These are phyloP conservation scores for Hypoxylon fragiforme DNA, from an alignment of 495 filamentous ascomycete species.

Conservation along the genomic window DNA sequence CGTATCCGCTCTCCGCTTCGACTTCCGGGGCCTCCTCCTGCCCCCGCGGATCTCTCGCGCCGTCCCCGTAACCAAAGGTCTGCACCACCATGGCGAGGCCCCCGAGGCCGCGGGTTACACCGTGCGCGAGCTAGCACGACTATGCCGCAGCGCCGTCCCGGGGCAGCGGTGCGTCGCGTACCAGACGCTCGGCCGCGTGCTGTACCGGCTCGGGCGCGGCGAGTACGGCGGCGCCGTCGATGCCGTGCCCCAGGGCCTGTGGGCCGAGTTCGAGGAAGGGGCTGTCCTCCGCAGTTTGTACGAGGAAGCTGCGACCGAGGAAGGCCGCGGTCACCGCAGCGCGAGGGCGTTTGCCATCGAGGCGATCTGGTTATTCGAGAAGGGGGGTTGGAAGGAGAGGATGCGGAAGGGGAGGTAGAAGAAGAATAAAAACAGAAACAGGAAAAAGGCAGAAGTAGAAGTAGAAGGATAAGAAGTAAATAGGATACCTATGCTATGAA, in stretches of 20 bases:
- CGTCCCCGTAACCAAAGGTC: slow-evolving; percentile 72
- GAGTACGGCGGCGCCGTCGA: slow-evolving; percentile 70
- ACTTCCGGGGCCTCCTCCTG: slow-evolving; percentile 77
- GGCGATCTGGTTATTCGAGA: slow-evolving; percentile 88
- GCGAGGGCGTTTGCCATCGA: slow-evolving; percentile 83
- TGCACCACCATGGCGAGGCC: slow-evolving; percentile 93
- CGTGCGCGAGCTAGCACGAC: slow-evolving; percentile 79
- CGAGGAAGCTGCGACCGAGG: slow-evolving; percentile 61
- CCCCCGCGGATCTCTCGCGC: slow-evolving; percentile 71
- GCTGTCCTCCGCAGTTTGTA: slow-evolving; percentile 69
- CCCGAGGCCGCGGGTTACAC: slow-evolving; percentile 96
- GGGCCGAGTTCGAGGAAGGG: slow-evolving; percentile 76
- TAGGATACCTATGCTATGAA: no score
- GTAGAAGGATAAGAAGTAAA: not conserved
- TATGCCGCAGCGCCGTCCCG: slow-evolving; percentile 80
- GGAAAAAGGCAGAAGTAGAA: not conserved
- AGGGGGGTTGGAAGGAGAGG: slow-evolving; percentile 66
- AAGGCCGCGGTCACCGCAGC: slow-evolving; percentile 58
- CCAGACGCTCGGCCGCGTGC: slow-evolving; percentile 82
- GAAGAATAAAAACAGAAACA: not conserved
- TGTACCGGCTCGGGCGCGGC: slow-evolving; percentile 79
- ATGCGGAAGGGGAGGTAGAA: slow-evolving; percentile 19
- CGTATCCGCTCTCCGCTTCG: slow-evolving; percentile 83
- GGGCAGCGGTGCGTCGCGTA: slow-evolving; percentile 89
- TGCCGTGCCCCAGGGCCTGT: slow-evolving; percentile 62